Evolutionary conservation across 2,329 filamentous ascomycete species (phyloP).

Genomic region (Fusarium sp.): DNA sequence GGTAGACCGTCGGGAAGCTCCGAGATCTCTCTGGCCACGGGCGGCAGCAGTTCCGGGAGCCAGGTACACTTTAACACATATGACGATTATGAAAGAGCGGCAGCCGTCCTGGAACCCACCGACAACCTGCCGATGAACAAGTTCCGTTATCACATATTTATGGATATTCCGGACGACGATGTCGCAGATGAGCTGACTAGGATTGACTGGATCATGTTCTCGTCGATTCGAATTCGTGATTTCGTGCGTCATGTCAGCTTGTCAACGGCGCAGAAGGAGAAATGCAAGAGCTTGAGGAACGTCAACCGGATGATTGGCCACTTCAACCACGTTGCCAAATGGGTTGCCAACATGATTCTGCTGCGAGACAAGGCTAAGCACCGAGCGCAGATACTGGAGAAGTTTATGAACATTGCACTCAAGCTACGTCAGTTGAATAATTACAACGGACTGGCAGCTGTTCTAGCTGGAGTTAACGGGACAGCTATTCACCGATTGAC

Average conservation of each 20-base stretch:
- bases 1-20: conserved; percentile 61
- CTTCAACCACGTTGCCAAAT: conserved; percentile 87
- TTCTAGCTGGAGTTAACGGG: conserved; percentile 92
- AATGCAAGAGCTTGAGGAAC: conserved; percentile 82
- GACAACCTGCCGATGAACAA: conserved; percentile 81
- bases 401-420: conserved; percentile 91
- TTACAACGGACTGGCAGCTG: conserved; percentile 95
- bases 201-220: conserved; percentile 99
- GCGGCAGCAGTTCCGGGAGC: conserved; percentile 53
- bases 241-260: conserved; percentile 92
- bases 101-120: conserved; percentile 76
- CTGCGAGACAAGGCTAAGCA: conserved; percentile 97
- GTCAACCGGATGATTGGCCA: conserved; percentile 96
- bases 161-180: conserved; percentile 85
- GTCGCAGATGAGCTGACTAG: conserved; percentile 92
- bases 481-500: conserved; percentile 85
- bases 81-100: conserved; percentile 85
- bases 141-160: conserved; percentile 88
- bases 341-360: conserved; percentile 86
- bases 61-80: conserved; percentile 72
- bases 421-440: conserved; percentile 94
- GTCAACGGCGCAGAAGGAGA: conserved; percentile 76
- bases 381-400: conserved; percentile 89
- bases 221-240: conserved; percentile 91
- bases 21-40: conserved; percentile 55